phyloP scores from a whole-genome alignment of 257 asterid species.

The Parsonsia alboflavescens region DNA sequence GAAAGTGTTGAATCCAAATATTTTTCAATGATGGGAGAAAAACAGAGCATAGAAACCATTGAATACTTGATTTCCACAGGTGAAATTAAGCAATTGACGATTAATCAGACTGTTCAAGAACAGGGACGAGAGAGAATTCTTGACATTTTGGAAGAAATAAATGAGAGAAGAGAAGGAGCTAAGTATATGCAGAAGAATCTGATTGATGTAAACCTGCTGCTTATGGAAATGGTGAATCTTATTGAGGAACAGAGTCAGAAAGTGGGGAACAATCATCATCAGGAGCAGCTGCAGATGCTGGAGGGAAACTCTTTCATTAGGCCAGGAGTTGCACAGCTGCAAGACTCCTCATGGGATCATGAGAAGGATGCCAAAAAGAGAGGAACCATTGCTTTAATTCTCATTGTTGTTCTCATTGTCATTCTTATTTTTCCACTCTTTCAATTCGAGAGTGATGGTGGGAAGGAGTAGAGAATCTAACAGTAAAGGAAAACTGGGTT shows the following conservation, averaged over 20 bases:
- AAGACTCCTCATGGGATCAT: constrained; percentile 9
- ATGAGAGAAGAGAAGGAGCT: constrained; percentile 31
- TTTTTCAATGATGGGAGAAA: constrained; percentile 30
- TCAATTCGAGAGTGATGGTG: background rate
- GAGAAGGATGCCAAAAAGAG: constrained; percentile 17
- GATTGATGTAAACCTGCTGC: constrained; percentile 30
- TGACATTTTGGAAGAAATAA: constrained; percentile 28
- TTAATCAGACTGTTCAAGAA: constrained; percentile 27
- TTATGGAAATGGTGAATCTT: constrained; percentile 25
- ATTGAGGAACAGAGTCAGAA: constrained; percentile 33
- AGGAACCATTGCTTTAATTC: constrained; percentile 10
- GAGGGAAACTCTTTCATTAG: background rate
- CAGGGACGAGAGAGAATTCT: constrained; percentile 27
- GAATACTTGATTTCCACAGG: constrained; percentile 29
- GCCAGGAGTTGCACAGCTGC: constrained; percentile 18
- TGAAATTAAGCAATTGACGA: constrained; percentile 24
- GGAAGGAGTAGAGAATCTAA: background rate
- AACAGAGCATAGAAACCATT: constrained; percentile 22
- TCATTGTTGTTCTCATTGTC: constrained; percentile 8
- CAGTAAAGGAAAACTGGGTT: no score
- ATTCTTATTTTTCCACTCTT: constrained; percentile 18
- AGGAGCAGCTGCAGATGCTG: background rate
- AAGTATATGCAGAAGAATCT: constrained; percentile 29
- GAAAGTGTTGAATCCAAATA: constrained; percentile 32
- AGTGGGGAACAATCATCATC: background rate